phyloP scores from a whole-genome alignment of 1,284 basidiomycete species.

The Trichosporon faecale region DNA sequence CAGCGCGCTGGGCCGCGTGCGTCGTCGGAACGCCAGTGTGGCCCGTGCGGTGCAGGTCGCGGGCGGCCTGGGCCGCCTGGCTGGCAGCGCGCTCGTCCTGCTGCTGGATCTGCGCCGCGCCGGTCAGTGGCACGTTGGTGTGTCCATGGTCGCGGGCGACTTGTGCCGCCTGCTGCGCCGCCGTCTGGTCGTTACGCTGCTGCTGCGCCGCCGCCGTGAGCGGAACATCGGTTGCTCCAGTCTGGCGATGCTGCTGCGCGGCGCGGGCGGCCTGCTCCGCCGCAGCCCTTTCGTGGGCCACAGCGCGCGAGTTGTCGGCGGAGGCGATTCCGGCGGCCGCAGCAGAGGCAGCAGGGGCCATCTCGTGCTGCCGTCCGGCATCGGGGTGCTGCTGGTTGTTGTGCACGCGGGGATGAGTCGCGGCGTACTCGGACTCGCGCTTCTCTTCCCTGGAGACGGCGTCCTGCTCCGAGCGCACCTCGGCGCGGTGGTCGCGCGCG shows the following conservation, averaged over 20 bases:
- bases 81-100: not conserved
- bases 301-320: not conserved
- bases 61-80: not conserved
- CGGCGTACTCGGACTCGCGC: constrained; percentile 1
- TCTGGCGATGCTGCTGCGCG: not conserved
- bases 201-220: not conserved
- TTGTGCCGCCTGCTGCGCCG: not conserved
- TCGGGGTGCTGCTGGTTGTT: constrained; percentile 1
- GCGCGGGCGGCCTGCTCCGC: not conserved
- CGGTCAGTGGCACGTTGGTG: not conserved
- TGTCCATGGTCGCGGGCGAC: not conserved
- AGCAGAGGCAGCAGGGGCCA: not conserved
- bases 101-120: constrained; percentile 2
- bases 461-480: not conserved
- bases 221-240: not conserved
- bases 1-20: not conserved
- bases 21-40: not conserved
- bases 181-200: not conserved
- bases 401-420: not conserved
- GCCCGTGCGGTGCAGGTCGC: not conserved
- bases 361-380: not conserved
- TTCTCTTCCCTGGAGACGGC: constrained; percentile 27
- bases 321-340: not conserved
- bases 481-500: not conserved
- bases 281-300: not conserved